Conservation (phyloP, 768 basidiomycete species). For the Tylopilus balloui region DNA sequence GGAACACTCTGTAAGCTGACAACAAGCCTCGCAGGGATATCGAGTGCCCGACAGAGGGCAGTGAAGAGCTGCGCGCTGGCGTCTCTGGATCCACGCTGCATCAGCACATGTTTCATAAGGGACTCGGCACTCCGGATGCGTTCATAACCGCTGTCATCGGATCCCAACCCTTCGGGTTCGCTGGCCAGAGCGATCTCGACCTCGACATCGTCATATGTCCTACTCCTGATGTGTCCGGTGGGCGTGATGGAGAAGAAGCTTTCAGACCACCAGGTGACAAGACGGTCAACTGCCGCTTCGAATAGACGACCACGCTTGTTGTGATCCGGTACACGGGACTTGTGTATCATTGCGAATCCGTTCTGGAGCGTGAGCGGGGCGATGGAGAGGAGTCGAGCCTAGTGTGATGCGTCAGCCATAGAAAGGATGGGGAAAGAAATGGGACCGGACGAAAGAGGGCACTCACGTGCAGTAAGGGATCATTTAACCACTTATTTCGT, state of each 20-base stretch:
- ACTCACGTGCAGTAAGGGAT: slow-evolving; percentile 75
- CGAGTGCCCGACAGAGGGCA: slow-evolving; percentile 78
- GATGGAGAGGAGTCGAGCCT: slow-evolving; percentile 88
- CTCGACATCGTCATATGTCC: slow-evolving; percentile 74
- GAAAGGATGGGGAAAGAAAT: neutral
- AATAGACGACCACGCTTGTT: slow-evolving; percentile 83
- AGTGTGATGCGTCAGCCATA: slow-evolving; percentile 6
- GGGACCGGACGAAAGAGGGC: neutral
- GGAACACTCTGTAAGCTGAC: slow-evolving; percentile 90
- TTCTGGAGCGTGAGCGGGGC: slow-evolving; percentile 78
- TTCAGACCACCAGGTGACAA: slow-evolving; percentile 82
- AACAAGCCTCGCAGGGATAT: slow-evolving; percentile 82
- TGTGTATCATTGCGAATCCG: slow-evolving; percentile 76
- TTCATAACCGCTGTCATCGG: slow-evolving; percentile 52
- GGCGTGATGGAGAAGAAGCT: slow-evolving; percentile 62
- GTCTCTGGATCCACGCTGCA: slow-evolving; percentile 77
- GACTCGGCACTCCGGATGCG: slow-evolving; percentile 73
- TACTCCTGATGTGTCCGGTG: slow-evolving; percentile 66
- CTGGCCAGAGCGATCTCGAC: slow-evolving; percentile 28
- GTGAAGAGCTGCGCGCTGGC: slow-evolving; percentile 89
- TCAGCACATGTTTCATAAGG: slow-evolving; percentile 88
- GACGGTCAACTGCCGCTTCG: slow-evolving; percentile 68
- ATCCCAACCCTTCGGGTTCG: slow-evolving; percentile 37
- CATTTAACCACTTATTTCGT: slow-evolving; percentile 83
- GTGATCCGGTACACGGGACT: slow-evolving; percentile 74